Evolutionary conservation across 2,329 filamentous ascomycete species (phyloP).

Genomic region (Cytospora leucostoma): DNA sequence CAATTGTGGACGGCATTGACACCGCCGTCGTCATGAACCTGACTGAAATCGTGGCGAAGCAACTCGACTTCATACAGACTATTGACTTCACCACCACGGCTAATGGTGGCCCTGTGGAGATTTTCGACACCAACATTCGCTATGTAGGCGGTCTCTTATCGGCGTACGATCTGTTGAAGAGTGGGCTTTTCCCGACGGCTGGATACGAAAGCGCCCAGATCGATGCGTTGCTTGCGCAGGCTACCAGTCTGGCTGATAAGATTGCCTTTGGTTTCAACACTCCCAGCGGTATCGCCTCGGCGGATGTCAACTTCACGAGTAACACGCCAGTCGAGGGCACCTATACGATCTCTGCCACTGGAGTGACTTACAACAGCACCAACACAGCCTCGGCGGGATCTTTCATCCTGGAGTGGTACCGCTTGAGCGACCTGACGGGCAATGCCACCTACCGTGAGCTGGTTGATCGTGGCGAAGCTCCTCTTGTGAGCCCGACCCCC

Average conservation of each 20-base stretch:
- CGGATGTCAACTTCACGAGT: constrained; percentile 11
- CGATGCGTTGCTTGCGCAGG: constrained; percentile 15
- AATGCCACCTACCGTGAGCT: constrained; percentile 15
- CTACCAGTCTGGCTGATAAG: constrained; percentile 11
- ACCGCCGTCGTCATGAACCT: constrained; percentile 20
- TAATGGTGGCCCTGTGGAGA: constrained; percentile 9
- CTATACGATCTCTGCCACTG: constrained; percentile 18
- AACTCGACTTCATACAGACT: constrained; percentile 13
- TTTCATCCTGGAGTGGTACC: constrained; percentile 20
- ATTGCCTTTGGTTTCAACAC: constrained; percentile 20
- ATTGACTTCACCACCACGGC: constrained; percentile 17
- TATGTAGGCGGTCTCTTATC: constrained; percentile 18
- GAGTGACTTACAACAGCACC: constrained; percentile 20
- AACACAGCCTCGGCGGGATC: constrained; percentile 18
- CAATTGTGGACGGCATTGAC: constrained; percentile 20
- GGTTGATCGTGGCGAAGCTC: constrained; percentile 18
- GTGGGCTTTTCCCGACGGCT: constrained; percentile 10
- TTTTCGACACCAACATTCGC: constrained; percentile 20
- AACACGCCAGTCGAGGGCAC: constrained; percentile 19
- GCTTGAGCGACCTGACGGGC: constrained; percentile 15
- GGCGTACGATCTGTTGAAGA: constrained; percentile 15
- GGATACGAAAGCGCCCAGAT: constrained; percentile 10
- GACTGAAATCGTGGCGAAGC: constrained; percentile 17
- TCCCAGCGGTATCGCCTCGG: constrained; percentile 10
- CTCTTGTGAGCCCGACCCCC: constrained; percentile 15